Evolutionary conservation across 768 basidiomycete genomes (phyloP).

Genomic region (Tubosaeta brunneosetosa): DNA sequence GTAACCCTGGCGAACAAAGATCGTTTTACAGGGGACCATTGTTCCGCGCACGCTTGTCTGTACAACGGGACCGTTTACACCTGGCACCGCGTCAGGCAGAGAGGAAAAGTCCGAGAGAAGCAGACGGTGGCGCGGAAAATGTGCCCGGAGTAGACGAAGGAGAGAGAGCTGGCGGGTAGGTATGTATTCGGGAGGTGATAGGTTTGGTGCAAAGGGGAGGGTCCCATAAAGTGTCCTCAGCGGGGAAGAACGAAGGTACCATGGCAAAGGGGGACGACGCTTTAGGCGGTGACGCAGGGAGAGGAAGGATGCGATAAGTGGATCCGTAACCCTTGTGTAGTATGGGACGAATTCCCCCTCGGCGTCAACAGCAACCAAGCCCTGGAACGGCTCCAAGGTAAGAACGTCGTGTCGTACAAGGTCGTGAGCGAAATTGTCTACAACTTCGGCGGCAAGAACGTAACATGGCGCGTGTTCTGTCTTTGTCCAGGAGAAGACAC

Average conservation of each 20-base stretch:
- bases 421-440: slow-evolving; percentile 98
- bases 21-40: slow-evolving; percentile 84
- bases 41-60: slow-evolving; percentile 85
- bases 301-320: slow-evolving; percentile 76
- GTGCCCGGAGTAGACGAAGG: slow-evolving; percentile 70
- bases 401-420: slow-evolving; percentile 83
- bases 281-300: slow-evolving; percentile 56
- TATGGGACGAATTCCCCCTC: slow-evolving; percentile 79
- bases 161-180: slow-evolving; percentile 88
- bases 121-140: slow-evolving; percentile 92
- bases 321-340: slow-evolving; percentile 82
- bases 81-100: slow-evolving; percentile 76
- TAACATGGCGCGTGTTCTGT: slow-evolving; percentile 83
- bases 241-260: slow-evolving; percentile 47
- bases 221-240: slow-evolving; percentile 62
- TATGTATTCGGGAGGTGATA: slow-evolving; percentile 83
- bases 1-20: slow-evolving; percentile 91
- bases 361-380: slow-evolving; percentile 70
- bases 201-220: slow-evolving; percentile 87
- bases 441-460: slow-evolving; percentile 91
- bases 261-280: slow-evolving; percentile 55
- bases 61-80: slow-evolving; percentile 78
- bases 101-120: slow-evolving; percentile 90
- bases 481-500: slow-evolving; percentile 81
- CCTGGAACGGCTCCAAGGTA: slow-evolving; percentile 80